Percentiles rank a stretch among this genome's conserved stretches.
Evolutionary conservation across 2,329 filamentous ascomycete species (phyloP).

Genomic region (Teratosphaeria zuluensis): DNA sequence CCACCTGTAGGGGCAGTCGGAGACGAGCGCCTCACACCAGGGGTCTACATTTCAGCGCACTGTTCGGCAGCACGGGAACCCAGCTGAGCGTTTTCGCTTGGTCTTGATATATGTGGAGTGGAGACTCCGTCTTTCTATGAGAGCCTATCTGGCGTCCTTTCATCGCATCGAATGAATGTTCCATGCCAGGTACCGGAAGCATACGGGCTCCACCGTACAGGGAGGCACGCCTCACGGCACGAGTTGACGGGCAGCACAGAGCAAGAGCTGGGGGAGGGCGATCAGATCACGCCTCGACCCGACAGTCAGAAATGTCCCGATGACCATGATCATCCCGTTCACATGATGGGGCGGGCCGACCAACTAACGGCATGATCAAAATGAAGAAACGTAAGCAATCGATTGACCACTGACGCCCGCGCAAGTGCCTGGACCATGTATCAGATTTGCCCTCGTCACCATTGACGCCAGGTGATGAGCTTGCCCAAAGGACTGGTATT

Average conservation of each 20-base stretch:
- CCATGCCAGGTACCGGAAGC: slow-evolving; percentile 8
- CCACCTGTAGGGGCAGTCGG: not conserved
- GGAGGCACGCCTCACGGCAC: slow-evolving; percentile 7
- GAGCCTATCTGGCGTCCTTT: not conserved
- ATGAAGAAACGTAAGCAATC: not conserved
- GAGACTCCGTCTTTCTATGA: not conserved
- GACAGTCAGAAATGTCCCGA: not conserved
- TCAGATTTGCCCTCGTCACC: slow-evolving; percentile 1
- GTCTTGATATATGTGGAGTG: not conserved
- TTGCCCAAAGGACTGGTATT: slow-evolving; percentile 4
- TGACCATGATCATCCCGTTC: not conserved
- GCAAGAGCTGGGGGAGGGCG: not conserved
- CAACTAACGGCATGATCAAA: not conserved
- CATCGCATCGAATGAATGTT: slow-evolving; percentile 1
- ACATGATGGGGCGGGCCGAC: not conserved
- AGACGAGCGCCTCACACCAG: not conserved
- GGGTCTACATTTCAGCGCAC: not conserved
- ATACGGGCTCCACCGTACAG: slow-evolving; percentile 1
- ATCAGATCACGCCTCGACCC: slow-evolving; percentile 4
- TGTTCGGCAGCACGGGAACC: not conserved
- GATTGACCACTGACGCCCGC: not conserved
- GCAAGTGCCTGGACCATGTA: slow-evolving; percentile 5
- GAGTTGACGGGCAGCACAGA: slow-evolving; percentile 2
- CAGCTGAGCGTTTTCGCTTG: not conserved
- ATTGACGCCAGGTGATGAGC: not conserved